Evolutionary conservation across 306 rosid genomes (phyloP), one percentile per base, ranked within the genome.

Genomic region (Quercus engelmannii): DNA sequence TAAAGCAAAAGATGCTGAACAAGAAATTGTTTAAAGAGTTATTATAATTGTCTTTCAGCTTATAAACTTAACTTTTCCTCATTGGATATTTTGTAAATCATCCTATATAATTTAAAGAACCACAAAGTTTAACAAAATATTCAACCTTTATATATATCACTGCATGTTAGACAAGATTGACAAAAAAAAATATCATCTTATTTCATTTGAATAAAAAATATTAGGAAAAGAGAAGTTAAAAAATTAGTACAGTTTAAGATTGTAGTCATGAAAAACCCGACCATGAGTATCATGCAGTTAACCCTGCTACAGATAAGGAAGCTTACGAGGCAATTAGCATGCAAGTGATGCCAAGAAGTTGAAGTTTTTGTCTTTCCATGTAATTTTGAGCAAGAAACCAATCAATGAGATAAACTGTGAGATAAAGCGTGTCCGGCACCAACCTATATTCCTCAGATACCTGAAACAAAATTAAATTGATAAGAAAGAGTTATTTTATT

Each of bases 261-360:
- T 57, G 25, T 25, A 26, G 75, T 15, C 61, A 58, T 51, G 14
- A 26, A 71, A 13, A 14, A 20, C 23, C 23, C 6, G 23, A 20
- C 52, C 10, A 10, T 26, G 41, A 74, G 38, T 59, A 55, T 11
- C 68, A 61, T 62, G 74, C 72, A 73, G 73, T 54, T 77, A 72
- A 80, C 73, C 51, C 69, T 80, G 75, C 30, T 20, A 43, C 54
- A 49, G 75, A 76, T 85, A 51, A 26, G 83, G 75, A 62, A 71
- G 83, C 96, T 93, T 90, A 96, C 98, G 99, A 96, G 73, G 97
- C 90, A 77, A 96, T 89, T 63, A 93, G 83, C 98, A 96, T 89
- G 90, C 99, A 96, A 63, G 97, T 90, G 89, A 93, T 89, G 79
- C 99, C 99, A 58, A 96, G 83, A 81, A 96, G 90, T 85, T 96